These are phyloP conservation scores for Wickerhamomyces xylosicus DNA, from an alignment of 805 yeast genomes.

Conservation along the genomic window DNA sequence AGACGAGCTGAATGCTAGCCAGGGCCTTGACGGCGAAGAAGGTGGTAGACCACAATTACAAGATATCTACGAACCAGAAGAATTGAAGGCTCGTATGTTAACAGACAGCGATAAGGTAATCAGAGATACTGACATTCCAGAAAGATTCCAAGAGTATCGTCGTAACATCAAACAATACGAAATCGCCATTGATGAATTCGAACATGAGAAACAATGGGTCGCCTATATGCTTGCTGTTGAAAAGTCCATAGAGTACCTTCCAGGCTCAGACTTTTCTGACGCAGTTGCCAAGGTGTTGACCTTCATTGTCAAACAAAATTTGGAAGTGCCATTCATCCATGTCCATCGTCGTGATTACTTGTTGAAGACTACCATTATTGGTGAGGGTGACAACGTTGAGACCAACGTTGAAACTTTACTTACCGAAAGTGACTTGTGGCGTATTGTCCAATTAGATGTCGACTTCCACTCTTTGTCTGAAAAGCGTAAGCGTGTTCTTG, in stretches of 20 bases:
- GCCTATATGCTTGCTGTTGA: conserved; percentile 50
- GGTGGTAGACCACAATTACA: conserved; percentile 46
- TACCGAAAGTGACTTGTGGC: conserved; percentile 85
- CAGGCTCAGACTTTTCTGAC: conserved; percentile 42
- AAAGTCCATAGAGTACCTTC: conserved; percentile 30
- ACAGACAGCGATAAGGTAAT: conserved; percentile 88
- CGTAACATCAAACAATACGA: conserved; percentile 54
- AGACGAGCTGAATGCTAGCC: neutral
- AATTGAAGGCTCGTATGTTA: conserved; percentile 79
- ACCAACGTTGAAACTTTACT: conserved; percentile 34
- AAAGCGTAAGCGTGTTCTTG: conserved; percentile 54
- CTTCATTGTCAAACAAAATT: conserved; percentile 63
- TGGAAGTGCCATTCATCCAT: conserved; percentile 94
- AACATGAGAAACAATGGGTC: conserved; percentile 72
- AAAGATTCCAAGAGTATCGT: conserved; percentile 77
- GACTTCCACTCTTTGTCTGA: conserved; percentile 80
- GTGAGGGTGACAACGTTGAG: conserved; percentile 31
- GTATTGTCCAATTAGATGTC: conserved; percentile 74
- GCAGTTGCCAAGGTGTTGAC: conserved; percentile 66
- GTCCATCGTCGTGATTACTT: conserved; percentile 89
- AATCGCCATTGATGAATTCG: conserved; percentile 58
- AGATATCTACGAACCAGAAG: conserved; percentile 92
- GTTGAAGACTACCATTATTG: conserved; percentile 41
- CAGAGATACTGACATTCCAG: conserved; percentile 83
- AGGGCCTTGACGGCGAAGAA: conserved; percentile 23